Conservation (phyloP, 2,329 filamentous ascomycete species). For the Claviceps capensis region DNA sequence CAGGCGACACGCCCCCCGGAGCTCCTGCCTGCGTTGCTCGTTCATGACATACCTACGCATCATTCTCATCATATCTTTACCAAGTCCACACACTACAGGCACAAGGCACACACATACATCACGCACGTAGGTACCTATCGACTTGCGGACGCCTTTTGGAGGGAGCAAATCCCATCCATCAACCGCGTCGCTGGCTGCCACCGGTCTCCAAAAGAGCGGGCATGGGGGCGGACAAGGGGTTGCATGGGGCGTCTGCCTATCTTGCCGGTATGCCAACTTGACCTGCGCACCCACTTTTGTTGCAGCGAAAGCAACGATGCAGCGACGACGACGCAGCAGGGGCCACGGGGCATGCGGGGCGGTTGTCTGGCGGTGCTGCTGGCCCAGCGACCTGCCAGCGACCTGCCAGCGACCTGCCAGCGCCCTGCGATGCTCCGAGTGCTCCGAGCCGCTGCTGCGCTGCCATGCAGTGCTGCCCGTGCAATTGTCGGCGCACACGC, state of each 20-base stretch:
- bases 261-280: background rate
- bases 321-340: background rate
- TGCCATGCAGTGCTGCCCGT: no score
- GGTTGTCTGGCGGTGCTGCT: background rate
- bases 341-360: background rate
- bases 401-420: no score
- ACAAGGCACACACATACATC: background rate
- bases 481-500: no score
- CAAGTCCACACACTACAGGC: background rate
- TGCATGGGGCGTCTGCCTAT: background rate
- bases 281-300: no score
- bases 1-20: background rate
- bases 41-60: background rate
- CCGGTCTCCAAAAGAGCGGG: conserved; percentile 2
- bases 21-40: conserved; percentile 3
- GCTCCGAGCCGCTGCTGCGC: no score
- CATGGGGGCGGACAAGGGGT: background rate
- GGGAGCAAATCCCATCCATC: conserved; percentile 1
- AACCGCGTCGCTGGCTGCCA: conserved; percentile 1
- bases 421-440: no score
- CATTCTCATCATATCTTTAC: background rate
- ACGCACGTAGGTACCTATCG: no score
- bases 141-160: background rate
- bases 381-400: no score
- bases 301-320: background rate